These are phyloP conservation scores for Saksenaea oblongispora DNA, from an alignment of 371 early-diverging fungal species.

Conservation along the genomic window DNA sequence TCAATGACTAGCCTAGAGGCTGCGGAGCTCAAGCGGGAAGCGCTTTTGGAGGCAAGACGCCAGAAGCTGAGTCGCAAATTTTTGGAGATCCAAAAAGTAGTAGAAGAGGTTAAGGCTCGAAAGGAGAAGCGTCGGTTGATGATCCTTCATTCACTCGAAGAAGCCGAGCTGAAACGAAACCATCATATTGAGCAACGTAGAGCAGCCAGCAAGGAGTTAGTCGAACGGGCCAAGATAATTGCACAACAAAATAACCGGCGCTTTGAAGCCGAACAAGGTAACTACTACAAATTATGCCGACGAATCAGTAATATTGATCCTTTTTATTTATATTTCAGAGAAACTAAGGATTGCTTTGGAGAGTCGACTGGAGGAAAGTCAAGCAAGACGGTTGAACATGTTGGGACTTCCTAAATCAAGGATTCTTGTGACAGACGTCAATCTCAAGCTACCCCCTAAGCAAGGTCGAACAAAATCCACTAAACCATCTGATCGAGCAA, in stretches of 20 bases:
- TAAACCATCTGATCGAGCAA: constrained; percentile 20
- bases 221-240: constrained; percentile 43
- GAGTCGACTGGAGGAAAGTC: constrained; percentile 20
- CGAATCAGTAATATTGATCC: neutral
- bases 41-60: constrained; percentile 33
- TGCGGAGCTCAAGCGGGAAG: constrained; percentile 36
- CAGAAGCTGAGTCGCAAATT: constrained; percentile 28
- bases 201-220: constrained; percentile 34
- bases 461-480: neutral
- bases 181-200: constrained; percentile 39
- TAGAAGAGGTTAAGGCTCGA: constrained; percentile 27
- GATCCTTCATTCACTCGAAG: constrained; percentile 29
- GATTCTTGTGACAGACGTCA: constrained; percentile 23
- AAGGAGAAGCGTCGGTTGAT: constrained; percentile 24
- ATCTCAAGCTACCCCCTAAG: neutral
- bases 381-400: constrained; percentile 25
- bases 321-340: constrained; percentile 11
- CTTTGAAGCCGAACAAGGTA: constrained; percentile 28
- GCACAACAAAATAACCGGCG: constrained; percentile 33
- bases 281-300: neutral
- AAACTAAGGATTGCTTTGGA: constrained; percentile 15
- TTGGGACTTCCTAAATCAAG: constrained; percentile 18
- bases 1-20: constrained; percentile 15
- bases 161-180: constrained; percentile 43
- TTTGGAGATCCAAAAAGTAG: constrained; percentile 31